These are phyloP conservation scores for bread wheat (Triticum aestivum) DNA, from an alignment of 176 grass and related monocot genomes.

Conservation along the genomic window DNA sequence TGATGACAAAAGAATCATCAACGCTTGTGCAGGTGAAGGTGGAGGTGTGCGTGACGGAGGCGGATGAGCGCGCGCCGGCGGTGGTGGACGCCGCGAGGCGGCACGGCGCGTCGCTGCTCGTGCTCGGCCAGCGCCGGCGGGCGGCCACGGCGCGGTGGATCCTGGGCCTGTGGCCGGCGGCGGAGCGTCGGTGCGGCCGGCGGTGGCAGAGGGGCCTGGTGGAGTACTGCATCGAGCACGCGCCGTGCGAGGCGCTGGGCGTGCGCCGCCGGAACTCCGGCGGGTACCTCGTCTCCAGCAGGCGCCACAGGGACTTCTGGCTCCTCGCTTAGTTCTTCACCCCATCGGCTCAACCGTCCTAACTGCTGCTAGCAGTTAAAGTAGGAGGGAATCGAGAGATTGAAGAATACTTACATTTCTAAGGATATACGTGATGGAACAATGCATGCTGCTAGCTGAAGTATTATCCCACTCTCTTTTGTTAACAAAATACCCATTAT, in stretches of 20 bases:
- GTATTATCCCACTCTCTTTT: no score
- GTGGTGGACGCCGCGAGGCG: constrained; percentile 63
- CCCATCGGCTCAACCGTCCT: no score
- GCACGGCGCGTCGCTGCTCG: constrained; percentile 55
- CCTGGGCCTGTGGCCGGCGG: constrained; percentile 22
- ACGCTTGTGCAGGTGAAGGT: constrained; percentile 43
- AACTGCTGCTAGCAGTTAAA: background rate
- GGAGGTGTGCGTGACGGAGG: constrained; percentile 50
- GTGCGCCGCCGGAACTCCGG: constrained; percentile 60
- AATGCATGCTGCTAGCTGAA: no score
- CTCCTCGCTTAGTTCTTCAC: constrained; percentile 37
- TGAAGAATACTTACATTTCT: no score
- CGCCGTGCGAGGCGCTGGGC: constrained; percentile 62
- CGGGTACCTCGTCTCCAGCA: constrained; percentile 63
- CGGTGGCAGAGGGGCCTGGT: background rate
- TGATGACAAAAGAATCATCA: background rate
- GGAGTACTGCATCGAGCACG: constrained; percentile 80
- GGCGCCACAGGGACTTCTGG: constrained; percentile 60
- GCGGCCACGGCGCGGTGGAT: constrained; percentile 21
- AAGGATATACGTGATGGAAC: no score
- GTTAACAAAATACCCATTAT: no score
- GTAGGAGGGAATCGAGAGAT: background rate
- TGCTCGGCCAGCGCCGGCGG: constrained; percentile 57
- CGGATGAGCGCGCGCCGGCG: constrained; percentile 49
- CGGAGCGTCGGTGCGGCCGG: background rate